Evolutionary conservation across 108 stramenopile species (phyloP).

Genomic region (Cyclotella sp.): DNA sequence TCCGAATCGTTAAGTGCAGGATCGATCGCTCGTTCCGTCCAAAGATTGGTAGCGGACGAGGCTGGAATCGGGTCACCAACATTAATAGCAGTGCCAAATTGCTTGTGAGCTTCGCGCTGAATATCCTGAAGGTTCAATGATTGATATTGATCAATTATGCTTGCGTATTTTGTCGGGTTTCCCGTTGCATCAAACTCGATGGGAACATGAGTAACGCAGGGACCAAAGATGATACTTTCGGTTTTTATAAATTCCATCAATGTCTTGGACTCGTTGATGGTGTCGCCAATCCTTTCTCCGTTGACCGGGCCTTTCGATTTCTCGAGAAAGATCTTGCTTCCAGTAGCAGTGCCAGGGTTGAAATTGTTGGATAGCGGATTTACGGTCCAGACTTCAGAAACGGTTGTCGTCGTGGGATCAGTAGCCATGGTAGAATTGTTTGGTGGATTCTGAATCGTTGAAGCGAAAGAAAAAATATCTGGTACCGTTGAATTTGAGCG

Average conservation of each 20-base stretch:
- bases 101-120: conserved; percentile 1
- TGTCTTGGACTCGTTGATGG: neutral
- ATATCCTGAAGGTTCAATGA: neutral
- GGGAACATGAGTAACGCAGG: neutral
- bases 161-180: neutral
- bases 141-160: conserved; percentile 3
- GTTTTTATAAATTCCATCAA: neutral
- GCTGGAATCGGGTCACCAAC: neutral
- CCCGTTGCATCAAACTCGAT: neutral
- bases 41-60: neutral
- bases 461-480: neutral
- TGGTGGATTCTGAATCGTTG: neutral
- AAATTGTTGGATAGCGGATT: neutral
- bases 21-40: neutral
- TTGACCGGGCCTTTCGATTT: neutral
- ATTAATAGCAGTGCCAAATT: neutral
- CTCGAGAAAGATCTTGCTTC: neutral
- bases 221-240: neutral
- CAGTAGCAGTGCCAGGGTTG: neutral
- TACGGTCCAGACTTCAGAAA: neutral
- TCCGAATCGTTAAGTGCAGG: neutral
- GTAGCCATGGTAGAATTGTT: neutral
- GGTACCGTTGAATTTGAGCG: neutral
- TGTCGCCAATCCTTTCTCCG: neutral
- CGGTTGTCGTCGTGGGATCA: neutral